Conservation (phyloP, 352 stramenopile species). For the Phytophthora colocasiae region DNA sequence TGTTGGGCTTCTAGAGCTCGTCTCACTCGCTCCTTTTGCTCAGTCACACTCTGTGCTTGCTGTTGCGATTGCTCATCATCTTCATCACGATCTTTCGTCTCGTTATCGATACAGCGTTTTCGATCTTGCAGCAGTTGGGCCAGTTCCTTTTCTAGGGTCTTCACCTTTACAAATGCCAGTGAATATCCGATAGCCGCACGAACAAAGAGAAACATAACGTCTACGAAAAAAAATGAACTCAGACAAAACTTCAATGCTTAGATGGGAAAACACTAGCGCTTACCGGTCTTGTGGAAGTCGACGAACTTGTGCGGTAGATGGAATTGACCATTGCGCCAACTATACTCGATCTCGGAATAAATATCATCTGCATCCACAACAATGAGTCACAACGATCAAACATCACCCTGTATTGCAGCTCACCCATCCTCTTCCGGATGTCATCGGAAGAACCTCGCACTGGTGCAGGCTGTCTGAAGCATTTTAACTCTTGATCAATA, state of each 20-base stretch:
- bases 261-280: not conserved
- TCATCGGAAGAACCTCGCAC: slow-evolving; percentile 42
- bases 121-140: slow-evolving; percentile 37
- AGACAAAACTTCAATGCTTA: not conserved
- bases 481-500: slow-evolving; percentile 2
- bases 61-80: slow-evolving; percentile 35
- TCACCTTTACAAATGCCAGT: slow-evolving; percentile 65
- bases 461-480: slow-evolving; percentile 15
- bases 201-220: slow-evolving; percentile 80
- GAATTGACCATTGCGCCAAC: slow-evolving; percentile 52
- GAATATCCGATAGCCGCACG: slow-evolving; percentile 72
- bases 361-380: slow-evolving; percentile 52
- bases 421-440: slow-evolving; percentile 58
- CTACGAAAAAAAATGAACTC: slow-evolving; percentile 24
- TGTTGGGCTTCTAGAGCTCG: slow-evolving; percentile 36
- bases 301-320: slow-evolving; percentile 75
- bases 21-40: slow-evolving; percentile 38
- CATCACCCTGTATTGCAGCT: not conserved
- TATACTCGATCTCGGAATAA: slow-evolving; percentile 71
- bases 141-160: slow-evolving; percentile 56
- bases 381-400: not conserved
- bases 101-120: slow-evolving; percentile 26
- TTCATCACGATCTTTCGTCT: slow-evolving; percentile 29
- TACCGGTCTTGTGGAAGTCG: slow-evolving; percentile 68
- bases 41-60: slow-evolving; percentile 15